Conservation (phyloP, 2,329 filamentous ascomycete species). For the Pezicula radicicola region DNA sequence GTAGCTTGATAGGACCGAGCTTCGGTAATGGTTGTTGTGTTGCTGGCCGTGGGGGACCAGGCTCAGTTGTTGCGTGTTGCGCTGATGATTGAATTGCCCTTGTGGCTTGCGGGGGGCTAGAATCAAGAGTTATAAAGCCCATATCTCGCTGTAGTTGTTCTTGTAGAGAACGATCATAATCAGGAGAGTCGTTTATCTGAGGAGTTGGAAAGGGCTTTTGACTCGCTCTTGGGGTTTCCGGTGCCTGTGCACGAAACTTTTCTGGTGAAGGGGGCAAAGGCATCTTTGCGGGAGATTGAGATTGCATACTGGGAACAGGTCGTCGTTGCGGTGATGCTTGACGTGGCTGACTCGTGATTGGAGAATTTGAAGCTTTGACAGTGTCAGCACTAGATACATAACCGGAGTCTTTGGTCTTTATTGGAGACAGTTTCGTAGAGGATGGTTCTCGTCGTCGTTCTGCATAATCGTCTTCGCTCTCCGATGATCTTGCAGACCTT, state of each 20-base stretch:
- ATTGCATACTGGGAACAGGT: conserved; percentile 37
- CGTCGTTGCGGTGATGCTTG: conserved; percentile 60
- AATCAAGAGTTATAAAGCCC: conserved; percentile 49
- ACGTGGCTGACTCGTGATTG: conserved; percentile 45
- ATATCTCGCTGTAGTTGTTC: conserved; percentile 64
- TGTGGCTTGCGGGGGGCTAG: conserved; percentile 9
- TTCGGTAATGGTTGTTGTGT: conserved; percentile 32
- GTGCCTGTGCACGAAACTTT: conserved; percentile 36
- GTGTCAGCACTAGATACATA: conserved; percentile 42
- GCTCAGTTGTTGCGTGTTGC: conserved; percentile 15
- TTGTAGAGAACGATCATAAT: conserved; percentile 59
- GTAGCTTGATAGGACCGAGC: conserved; percentile 30
- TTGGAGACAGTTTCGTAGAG: conserved; percentile 43
- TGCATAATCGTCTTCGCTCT: conserved; percentile 47
- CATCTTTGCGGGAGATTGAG: conserved; percentile 53
- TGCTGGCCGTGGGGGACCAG: conserved; percentile 20
- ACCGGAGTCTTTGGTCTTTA: conserved; percentile 29
- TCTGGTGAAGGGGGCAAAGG: conserved; percentile 58
- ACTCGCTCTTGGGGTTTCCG: conserved; percentile 47
- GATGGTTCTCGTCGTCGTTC: conserved; percentile 49
- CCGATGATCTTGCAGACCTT: conserved; percentile 53
- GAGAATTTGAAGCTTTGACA: conserved; percentile 45
- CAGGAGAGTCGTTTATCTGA: conserved; percentile 48
- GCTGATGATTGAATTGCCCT: conserved; percentile 22
- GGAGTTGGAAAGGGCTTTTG: conserved; percentile 39